Evolutionary conservation across 129 eudicot species (phyloP).

Genomic region (Deinandra increscens): DNA sequence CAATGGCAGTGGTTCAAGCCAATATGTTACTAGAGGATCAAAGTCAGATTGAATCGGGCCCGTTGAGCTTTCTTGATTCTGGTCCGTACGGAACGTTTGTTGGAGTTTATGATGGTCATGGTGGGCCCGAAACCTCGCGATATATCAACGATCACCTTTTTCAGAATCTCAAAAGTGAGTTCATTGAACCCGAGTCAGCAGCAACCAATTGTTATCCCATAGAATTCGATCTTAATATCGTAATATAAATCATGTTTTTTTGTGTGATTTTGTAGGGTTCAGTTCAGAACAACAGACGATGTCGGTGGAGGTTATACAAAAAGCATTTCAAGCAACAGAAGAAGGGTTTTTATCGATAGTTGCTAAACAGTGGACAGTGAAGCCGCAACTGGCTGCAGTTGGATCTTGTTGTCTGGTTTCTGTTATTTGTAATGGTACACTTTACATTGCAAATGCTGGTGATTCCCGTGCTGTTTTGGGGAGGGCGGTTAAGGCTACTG

Average conservation of each 20-base stretch:
- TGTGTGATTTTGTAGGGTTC: conserved; percentile 43
- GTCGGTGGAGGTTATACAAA: conserved; percentile 63
- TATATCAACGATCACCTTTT: conserved; percentile 60
- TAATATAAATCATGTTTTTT: not conserved
- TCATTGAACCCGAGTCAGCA: not conserved
- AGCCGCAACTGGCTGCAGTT: conserved; percentile 70
- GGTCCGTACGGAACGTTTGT: conserved; percentile 76
- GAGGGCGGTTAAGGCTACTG: conserved; percentile 54
- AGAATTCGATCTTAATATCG: not conserved
- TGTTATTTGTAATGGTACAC: conserved; percentile 52
- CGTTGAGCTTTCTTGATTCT: conserved; percentile 60
- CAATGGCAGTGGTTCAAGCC: conserved; percentile 85
- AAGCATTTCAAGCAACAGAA: conserved; percentile 74
- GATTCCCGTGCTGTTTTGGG: conserved; percentile 83
- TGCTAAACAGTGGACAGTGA: conserved; percentile 59
- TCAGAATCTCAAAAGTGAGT: conserved; percentile 64
- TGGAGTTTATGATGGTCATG: conserved; percentile 86
- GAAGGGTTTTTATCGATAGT: conserved; percentile 67
- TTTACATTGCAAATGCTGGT: conserved; percentile 65
- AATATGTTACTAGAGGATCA: conserved; percentile 76
- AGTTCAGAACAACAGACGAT: conserved; percentile 56
- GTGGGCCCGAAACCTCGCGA: conserved; percentile 82
- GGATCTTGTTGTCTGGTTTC: conserved; percentile 77
- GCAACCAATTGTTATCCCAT: not conserved
- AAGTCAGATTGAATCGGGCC: conserved; percentile 74